These are phyloP conservation scores for Phytophthora sansomeana DNA, from an alignment of 352 stramenopile genomes.

Conservation along the genomic window DNA sequence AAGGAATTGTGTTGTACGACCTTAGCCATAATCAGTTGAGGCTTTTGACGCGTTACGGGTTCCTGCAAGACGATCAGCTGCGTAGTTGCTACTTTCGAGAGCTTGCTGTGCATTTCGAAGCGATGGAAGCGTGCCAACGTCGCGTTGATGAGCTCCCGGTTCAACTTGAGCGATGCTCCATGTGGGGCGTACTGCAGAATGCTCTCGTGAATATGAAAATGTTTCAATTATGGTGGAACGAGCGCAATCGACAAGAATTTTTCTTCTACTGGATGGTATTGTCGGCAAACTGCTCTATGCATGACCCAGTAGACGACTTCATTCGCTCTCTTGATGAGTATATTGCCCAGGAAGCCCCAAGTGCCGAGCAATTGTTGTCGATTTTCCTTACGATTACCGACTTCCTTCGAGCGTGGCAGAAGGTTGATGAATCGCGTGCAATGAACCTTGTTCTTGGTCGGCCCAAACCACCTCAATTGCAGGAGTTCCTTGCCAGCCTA, in stretches of 20 bases:
- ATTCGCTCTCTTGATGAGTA: conserved; percentile 83
- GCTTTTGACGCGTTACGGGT: conserved; percentile 75
- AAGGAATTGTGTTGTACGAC: conserved; percentile 68
- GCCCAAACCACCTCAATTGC: conserved; percentile 68
- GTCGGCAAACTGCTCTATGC: conserved; percentile 62
- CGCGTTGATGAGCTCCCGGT: conserved; percentile 84
- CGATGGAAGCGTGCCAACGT: conserved; percentile 71
- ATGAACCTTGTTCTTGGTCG: conserved; percentile 45
- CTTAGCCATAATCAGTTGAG: conserved; percentile 83
- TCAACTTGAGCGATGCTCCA: conserved; percentile 74
- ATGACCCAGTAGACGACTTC: conserved; percentile 85
- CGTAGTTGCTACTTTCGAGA: conserved; percentile 78
- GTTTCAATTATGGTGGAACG: conserved; percentile 87
- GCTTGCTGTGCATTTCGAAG: conserved; percentile 78
- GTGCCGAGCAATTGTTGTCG: conserved; percentile 65
- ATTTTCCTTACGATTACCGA: conserved; percentile 85
- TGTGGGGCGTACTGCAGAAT: conserved; percentile 73
- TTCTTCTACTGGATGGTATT: conserved; percentile 84
- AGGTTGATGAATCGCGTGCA: conserved; percentile 43
- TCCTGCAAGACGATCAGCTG: conserved; percentile 70
- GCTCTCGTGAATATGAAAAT: conserved; percentile 87
- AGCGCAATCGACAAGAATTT: conserved; percentile 83
- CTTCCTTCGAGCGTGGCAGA: conserved; percentile 79
- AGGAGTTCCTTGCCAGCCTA: conserved; percentile 78
- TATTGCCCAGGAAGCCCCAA: conserved; percentile 66